A percentile compares a stretch with the other conserved stretches of the same genome.
Evolutionary conservation across 164 flowering plant species (phyloP).

Genomic region (Malania oleifera): DNA sequence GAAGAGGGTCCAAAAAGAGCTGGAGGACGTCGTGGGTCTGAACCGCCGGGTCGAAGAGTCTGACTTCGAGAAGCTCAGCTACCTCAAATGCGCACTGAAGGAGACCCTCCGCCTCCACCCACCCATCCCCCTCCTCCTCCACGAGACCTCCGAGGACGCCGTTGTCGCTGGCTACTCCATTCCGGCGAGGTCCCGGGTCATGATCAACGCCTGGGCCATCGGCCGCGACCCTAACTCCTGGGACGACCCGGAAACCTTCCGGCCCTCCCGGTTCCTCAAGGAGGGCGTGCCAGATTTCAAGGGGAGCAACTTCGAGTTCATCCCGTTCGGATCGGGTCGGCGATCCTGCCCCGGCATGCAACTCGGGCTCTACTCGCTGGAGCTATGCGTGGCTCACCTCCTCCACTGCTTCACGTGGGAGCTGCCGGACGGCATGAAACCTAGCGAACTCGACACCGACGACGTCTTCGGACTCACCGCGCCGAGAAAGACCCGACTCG

Average conservation of each 20-base stretch:
- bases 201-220: constrained; percentile 72
- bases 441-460: constrained; percentile 62
- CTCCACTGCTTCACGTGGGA: constrained; percentile 71
- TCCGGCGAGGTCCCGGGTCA: constrained; percentile 54
- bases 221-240: constrained; percentile 56
- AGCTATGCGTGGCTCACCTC: constrained; percentile 58
- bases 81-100: constrained; percentile 45
- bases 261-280: constrained; percentile 47
- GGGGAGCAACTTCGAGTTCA: constrained; percentile 65
- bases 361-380: constrained; percentile 64
- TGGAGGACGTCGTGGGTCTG: constrained; percentile 53
- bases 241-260: constrained; percentile 56
- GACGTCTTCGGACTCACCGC: constrained; percentile 84
- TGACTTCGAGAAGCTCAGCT: constrained; percentile 67
- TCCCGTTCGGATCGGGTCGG: constrained; percentile 89
- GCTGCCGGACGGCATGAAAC: constrained; percentile 82
- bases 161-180: constrained; percentile 57
- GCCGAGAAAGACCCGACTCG: constrained; percentile 53
- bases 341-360: constrained; percentile 90
- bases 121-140: constrained; percentile 83
- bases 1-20: constrained; percentile 57
- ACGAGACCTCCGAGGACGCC: constrained; percentile 64
- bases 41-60: constrained; percentile 49
- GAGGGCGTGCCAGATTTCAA: constrained; percentile 55
- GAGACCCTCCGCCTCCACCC: constrained; percentile 87